phyloP scores from a whole-genome alignment of 2,329 filamentous ascomycete species.

The Delphinella strobiligena region DNA sequence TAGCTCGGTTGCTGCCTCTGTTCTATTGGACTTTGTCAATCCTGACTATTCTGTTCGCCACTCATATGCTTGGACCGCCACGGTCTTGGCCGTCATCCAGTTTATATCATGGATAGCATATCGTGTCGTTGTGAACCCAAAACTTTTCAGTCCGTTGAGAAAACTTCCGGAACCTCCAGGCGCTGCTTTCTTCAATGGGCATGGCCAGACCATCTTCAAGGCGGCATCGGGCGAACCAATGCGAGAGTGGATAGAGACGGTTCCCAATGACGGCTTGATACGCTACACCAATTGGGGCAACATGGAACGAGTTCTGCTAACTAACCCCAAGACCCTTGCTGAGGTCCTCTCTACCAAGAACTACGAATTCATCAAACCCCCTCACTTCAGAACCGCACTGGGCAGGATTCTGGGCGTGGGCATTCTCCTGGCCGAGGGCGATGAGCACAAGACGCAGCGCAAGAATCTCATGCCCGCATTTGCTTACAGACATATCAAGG shows the following conservation, averaged over 20 bases:
- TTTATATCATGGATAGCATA: constrained; percentile 26
- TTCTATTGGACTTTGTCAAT: constrained; percentile 22
- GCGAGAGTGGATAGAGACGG: constrained; percentile 38
- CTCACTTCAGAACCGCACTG: constrained; percentile 38
- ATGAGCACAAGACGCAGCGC: constrained; percentile 62
- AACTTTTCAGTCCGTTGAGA: constrained; percentile 45
- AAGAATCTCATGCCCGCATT: constrained; percentile 38
- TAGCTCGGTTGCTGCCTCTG: constrained; percentile 10
- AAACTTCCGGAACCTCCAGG: constrained; percentile 42
- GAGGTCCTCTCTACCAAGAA: constrained; percentile 39
- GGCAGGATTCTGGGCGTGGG: constrained; percentile 57
- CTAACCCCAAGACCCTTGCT: constrained; percentile 33
- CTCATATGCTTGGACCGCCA: constrained; percentile 26
- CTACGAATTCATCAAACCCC: constrained; percentile 40
- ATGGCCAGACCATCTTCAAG: constrained; percentile 29
- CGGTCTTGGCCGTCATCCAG: constrained; percentile 28
- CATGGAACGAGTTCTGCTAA: constrained; percentile 31
- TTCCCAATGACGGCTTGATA: constrained; percentile 45
- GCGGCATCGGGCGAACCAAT: constrained; percentile 33
- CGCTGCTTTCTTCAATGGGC: constrained; percentile 26
- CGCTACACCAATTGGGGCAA: constrained; percentile 39
- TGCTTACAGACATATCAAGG: constrained; percentile 38
- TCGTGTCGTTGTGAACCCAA: constrained; percentile 43
- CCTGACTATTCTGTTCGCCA: constrained; percentile 19
- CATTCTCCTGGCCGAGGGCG: constrained; percentile 73